phyloP scores from a whole-genome alignment of 2,329 filamentous ascomycete species.

The Colletotrichum melonis region DNA sequence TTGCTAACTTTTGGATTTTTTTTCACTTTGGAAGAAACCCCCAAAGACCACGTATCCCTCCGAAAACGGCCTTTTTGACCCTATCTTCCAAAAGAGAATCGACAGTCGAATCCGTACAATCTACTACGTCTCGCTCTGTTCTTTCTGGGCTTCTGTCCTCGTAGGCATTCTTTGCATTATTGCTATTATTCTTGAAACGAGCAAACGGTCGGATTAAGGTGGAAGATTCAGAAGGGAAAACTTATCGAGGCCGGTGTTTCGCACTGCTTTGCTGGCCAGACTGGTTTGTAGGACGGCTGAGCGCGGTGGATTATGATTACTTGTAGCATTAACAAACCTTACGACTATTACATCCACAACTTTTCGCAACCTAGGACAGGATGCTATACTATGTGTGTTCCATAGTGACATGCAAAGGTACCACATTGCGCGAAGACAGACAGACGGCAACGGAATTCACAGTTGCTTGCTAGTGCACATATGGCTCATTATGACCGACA shows the following conservation, averaged over 20 bases:
- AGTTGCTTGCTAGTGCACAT: too few relatives aligned
- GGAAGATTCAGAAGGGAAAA: background rate
- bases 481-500: slow-evolving; percentile 3
- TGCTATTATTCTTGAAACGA: background rate
- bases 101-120: background rate
- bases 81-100: background rate
- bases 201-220: background rate
- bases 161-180: background rate
- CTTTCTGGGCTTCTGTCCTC: background rate
- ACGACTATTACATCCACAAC: background rate
- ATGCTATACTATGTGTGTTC: background rate
- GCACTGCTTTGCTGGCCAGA: background rate
- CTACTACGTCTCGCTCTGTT: background rate
- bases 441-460: background rate
- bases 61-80: background rate
- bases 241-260: background rate
- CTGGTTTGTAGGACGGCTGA: background rate
- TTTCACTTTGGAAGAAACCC: background rate
- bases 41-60: background rate
- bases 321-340: background rate
- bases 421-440: background rate
- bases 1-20: background rate
- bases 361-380: background rate
- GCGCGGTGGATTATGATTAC: background rate
- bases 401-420: background rate